A percentile compares a stretch with the other conserved stretches of the same genome.
Evolutionary conservation across 73 alveolate species (phyloP).

Genomic region (Vitrella brassicaformis): DNA sequence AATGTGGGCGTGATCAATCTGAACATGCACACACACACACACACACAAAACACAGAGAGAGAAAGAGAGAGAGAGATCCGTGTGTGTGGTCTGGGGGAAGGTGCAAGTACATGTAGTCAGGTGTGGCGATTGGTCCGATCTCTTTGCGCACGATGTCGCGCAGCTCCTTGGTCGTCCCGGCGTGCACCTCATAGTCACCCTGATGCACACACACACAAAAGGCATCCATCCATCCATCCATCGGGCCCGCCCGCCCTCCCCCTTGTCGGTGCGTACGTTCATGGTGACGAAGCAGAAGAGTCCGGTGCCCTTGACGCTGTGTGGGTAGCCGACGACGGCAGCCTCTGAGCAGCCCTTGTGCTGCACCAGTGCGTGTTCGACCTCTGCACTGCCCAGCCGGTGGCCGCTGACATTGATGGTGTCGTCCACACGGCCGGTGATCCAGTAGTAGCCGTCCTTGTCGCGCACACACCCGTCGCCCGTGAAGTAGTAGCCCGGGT

Average conservation of each 20-base stretch:
- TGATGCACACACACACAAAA: no score
- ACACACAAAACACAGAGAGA: no score
- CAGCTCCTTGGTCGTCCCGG: no score
- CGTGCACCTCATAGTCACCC: no score
- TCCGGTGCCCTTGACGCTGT: constrained; percentile 44
- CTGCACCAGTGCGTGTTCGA: constrained; percentile 56
- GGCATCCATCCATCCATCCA: no score
- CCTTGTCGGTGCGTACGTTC: no score
- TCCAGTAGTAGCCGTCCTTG: constrained; percentile 76
- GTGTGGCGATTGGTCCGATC: constrained; percentile 27
- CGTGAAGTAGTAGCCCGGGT: constrained; percentile 52
- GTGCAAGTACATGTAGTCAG: constrained; percentile 38
- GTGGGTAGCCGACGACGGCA: constrained; percentile 71
- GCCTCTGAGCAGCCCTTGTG: constrained; percentile 56
- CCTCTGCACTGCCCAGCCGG: constrained; percentile 67
- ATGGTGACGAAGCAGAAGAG: constrained; percentile 21
- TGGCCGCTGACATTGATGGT: constrained; percentile 76
- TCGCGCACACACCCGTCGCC: constrained; percentile 72
- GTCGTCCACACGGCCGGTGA: constrained; percentile 81
- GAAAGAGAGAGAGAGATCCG: no score
- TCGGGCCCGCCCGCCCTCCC: no score
- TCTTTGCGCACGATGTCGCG: constrained; percentile 31
- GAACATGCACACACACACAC: no score
- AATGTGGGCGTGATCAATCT: constrained; percentile 29
- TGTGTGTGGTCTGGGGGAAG: no score